Percentiles rank a stretch among this genome's conserved stretches.
Conservation (phyloP, 257 asterid genomes). For the Jacaranda copaia region DNA sequence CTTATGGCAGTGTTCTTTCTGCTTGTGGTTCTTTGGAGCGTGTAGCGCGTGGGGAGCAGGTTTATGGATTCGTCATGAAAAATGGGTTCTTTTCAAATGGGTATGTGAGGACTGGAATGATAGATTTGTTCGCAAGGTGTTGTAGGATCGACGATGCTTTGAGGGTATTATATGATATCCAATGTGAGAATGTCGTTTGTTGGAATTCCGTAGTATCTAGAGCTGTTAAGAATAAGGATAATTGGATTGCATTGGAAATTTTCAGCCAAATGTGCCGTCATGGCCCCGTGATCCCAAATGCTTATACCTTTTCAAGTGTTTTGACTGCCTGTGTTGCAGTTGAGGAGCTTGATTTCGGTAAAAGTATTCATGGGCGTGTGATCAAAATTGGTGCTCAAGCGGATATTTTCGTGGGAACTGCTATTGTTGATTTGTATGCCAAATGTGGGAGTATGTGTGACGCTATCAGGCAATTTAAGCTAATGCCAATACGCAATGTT, state of each 20-base stretch:
- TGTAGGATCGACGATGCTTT: slow-evolving; percentile 59
- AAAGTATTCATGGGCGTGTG: slow-evolving; percentile 64
- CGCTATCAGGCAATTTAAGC: slow-evolving; percentile 66
- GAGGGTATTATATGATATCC: slow-evolving; percentile 61
- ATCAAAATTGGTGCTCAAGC: slow-evolving; percentile 59
- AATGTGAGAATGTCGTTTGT: slow-evolving; percentile 71
- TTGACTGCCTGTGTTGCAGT: slow-evolving; percentile 77
- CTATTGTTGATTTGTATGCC: slow-evolving; percentile 77
- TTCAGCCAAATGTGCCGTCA: slow-evolving; percentile 55
- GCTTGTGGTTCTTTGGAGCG: slow-evolving; percentile 59
- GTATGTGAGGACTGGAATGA: slow-evolving; percentile 71
- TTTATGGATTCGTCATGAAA: slow-evolving; percentile 68
- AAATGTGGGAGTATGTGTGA: slow-evolving; percentile 69
- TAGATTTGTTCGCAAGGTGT: slow-evolving; percentile 59
- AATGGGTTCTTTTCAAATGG: slow-evolving; percentile 68
- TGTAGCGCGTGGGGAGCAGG: slow-evolving; percentile 55
- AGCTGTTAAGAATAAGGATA: slow-evolving; percentile 69
- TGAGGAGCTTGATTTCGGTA: slow-evolving; percentile 63
- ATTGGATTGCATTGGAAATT: slow-evolving; percentile 55
- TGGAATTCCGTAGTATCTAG: slow-evolving; percentile 86
- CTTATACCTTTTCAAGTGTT: slow-evolving; percentile 69
- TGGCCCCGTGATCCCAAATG: slow-evolving; percentile 53
- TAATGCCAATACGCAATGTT: slow-evolving; percentile 64
- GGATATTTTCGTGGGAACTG: slow-evolving; percentile 74
- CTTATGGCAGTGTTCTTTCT: slow-evolving; percentile 69